Percentiles rank a stretch among this genome's conserved stretches.
Evolutionary conservation across 2,329 filamentous ascomycete species (phyloP).

Genomic region (Penicillium corylophilum): DNA sequence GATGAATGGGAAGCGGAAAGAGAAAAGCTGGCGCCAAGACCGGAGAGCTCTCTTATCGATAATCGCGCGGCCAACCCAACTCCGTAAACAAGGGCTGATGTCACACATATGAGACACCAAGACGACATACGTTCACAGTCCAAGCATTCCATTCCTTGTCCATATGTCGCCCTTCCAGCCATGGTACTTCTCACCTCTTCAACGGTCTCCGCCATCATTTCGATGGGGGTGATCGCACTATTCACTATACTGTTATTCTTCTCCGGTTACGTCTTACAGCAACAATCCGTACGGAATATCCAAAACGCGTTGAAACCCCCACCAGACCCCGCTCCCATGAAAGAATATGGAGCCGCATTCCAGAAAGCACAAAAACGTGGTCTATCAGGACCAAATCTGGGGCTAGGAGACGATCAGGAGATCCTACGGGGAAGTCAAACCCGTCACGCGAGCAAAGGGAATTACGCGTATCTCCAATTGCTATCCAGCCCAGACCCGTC

Average conservation of each 20-base stretch:
- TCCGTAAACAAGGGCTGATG: constrained; percentile 28
- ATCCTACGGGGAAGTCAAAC: constrained; percentile 9
- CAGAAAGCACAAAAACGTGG: constrained; percentile 19
- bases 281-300: constrained; percentile 76
- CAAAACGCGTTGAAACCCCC: constrained; percentile 64
- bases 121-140: background rate
- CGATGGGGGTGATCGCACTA: constrained; percentile 58
- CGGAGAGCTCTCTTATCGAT: constrained; percentile 33
- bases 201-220: constrained; percentile 45
- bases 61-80: constrained; percentile 42
- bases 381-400: constrained; percentile 15
- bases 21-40: constrained; percentile 6
- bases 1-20: constrained; percentile 1
- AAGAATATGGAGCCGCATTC: constrained; percentile 23
- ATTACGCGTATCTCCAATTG: constrained; percentile 47
- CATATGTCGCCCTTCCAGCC: constrained; percentile 20
- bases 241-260: constrained; percentile 84
- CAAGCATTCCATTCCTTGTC: constrained; percentile 7
- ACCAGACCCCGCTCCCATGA: constrained; percentile 11
- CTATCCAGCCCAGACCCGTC: constrained; percentile 43
- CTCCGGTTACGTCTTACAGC: constrained; percentile 83
- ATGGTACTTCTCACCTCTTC: constrained; percentile 50
- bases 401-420: constrained; percentile 14
- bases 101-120: constrained; percentile 18
- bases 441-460: constrained; percentile 19